phyloP scores from a whole-genome alignment of 257 asterid genomes.

The Solanum megistacrolobum region DNA sequence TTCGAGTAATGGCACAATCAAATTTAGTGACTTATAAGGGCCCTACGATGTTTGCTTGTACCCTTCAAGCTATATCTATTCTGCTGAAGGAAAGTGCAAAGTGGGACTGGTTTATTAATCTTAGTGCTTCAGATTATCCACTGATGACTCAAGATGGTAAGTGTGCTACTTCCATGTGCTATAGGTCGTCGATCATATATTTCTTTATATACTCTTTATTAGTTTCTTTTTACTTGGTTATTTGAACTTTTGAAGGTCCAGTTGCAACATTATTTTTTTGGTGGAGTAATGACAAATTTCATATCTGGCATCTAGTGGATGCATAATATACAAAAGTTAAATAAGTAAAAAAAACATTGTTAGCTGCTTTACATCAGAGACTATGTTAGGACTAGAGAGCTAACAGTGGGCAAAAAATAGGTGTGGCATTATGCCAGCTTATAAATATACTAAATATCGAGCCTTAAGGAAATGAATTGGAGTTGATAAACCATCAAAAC shows the following conservation, averaged over 20 bases:
- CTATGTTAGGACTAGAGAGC: background rate
- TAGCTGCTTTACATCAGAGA: background rate
- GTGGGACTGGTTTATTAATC: conserved; percentile 99
- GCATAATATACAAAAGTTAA: background rate
- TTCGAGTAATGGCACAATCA: conserved; percentile 91
- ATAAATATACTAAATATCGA: background rate
- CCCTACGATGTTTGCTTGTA: conserved; percentile 94
- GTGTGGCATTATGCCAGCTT: background rate
- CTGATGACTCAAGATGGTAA: conserved; percentile 95
- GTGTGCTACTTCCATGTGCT: conserved; percentile 17
- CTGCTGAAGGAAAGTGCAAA: conserved; percentile 66
- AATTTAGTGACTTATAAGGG: conserved; percentile 97
- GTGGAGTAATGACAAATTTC: background rate
- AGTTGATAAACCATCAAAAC: background rate
- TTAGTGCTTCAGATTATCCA: conserved; percentile 99
- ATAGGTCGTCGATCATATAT: background rate
- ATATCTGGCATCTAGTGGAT: background rate
- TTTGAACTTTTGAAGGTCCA: background rate
- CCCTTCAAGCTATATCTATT: conserved; percentile 88
- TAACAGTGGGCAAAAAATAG: background rate
- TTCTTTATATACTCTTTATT: background rate
- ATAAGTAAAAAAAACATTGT: background rate
- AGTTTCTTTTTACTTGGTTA: background rate
- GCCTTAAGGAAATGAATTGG: background rate
- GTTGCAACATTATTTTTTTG: background rate